These are phyloP conservation scores for Aleurites moluccanus DNA, from an alignment of 441 rosid species.

Conservation along the genomic window DNA sequence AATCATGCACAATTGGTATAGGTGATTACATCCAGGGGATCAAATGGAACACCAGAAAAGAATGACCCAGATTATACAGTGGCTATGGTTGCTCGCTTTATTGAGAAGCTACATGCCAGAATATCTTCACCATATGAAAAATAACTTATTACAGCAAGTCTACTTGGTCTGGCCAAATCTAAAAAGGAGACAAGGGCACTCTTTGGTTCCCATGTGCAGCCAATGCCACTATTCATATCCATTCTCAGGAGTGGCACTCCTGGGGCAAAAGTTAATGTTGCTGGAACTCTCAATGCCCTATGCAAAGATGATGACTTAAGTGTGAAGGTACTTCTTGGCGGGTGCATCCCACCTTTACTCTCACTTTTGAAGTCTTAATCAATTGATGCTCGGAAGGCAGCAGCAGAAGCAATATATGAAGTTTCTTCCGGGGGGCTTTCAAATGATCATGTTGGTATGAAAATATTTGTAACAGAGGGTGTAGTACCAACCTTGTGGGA, in stretches of 20 bases:
- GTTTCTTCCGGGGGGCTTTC: constrained; percentile 77
- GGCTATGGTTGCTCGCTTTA: constrained; percentile 63
- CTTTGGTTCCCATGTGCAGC: constrained; percentile 69
- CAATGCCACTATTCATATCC: constrained; percentile 87
- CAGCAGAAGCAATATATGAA: constrained; percentile 83
- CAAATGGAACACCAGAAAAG: constrained; percentile 46
- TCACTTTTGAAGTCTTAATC: constrained; percentile 75
- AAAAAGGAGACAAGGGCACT: constrained; percentile 72
- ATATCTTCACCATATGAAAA: constrained; percentile 69
- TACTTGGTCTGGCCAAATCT: constrained; percentile 68
- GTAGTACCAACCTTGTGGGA: constrained; percentile 84
- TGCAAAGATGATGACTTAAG: constrained; percentile 80
- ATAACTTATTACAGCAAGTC: constrained; percentile 70
- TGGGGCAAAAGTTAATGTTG: constrained; percentile 71
- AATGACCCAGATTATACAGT: constrained; percentile 58
- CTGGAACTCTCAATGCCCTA: constrained; percentile 57
- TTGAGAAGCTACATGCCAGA: constrained; percentile 78
- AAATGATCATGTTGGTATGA: constrained; percentile 78
- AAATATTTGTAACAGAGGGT: constrained; percentile 87
- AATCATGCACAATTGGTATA: constrained; percentile 3
- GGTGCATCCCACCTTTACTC: constrained; percentile 88
- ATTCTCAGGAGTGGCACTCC: constrained; percentile 71
- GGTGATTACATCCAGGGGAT: constrained; percentile 42
- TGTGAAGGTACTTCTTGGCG: constrained; percentile 81
- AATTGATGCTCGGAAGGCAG: constrained; percentile 68